Percentiles rank a stretch among this genome's conserved stretches.
phyloP scores from a whole-genome alignment of 1,139 yeast species.

The Protomyces lactucae-debilis region DNA sequence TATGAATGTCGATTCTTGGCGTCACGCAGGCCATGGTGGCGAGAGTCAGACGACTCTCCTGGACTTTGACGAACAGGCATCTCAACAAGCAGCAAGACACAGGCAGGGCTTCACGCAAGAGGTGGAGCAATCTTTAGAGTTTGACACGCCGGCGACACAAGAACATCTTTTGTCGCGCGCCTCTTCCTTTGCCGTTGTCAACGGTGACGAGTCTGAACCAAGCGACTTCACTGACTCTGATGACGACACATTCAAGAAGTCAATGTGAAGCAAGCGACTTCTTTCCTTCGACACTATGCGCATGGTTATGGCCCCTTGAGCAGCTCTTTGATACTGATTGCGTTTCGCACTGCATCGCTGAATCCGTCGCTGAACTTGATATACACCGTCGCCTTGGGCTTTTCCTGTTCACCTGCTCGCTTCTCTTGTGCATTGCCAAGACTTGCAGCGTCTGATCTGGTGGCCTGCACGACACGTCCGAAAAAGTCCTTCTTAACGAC shows the following conservation, averaged over 20 bases:
- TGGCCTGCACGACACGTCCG: conserved; percentile 29
- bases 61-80: neutral
- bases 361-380: conserved; percentile 90
- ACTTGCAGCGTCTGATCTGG: neutral
- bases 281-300: neutral
- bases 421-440: neutral
- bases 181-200: neutral
- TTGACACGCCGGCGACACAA: neutral
- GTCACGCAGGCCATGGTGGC: no score
- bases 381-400: conserved; percentile 57
- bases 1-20: no score
- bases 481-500: conserved; percentile 33
- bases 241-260: neutral
- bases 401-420: conserved; percentile 4
- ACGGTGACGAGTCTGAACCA: neutral
- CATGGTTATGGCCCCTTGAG: neutral
- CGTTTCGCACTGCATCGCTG: conserved; percentile 86
- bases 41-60: neutral
- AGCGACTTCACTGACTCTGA: neutral
- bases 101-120: neutral
- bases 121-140: neutral
- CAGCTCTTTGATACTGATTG: conserved; percentile 66
- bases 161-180: neutral
- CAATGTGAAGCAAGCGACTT: neutral
- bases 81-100: neutral